Percentiles rank a stretch among this genome's conserved stretches.
Conservation (phyloP, 352 stramenopile species). For the Sclerospora graminicola region DNA sequence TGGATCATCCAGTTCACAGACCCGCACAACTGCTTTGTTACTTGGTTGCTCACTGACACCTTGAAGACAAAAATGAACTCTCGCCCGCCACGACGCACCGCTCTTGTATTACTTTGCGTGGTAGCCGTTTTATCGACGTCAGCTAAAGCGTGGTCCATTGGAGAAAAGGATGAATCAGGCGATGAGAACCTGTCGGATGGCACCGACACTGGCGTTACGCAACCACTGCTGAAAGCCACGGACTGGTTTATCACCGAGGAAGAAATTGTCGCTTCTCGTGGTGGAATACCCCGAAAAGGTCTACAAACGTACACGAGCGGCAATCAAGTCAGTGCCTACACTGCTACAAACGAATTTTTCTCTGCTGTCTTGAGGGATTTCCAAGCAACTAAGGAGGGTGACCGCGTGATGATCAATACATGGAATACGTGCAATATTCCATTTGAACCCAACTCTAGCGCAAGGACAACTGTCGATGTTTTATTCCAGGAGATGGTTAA, state of each 20-base stretch:
- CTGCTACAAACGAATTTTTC: constrained; percentile 1
- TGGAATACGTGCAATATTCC: background rate
- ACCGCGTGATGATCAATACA: background rate
- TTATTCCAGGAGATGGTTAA: background rate
- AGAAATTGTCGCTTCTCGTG: background rate
- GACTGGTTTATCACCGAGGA: constrained; percentile 1
- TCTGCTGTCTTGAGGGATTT: background rate
- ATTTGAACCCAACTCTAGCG: background rate
- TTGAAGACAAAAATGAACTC: too few species aligned
- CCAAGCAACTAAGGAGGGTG: background rate
- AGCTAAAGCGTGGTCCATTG: too few species aligned
- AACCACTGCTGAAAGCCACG: background rate
- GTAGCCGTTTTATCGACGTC: too few species aligned
- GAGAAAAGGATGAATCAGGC: too few species aligned
- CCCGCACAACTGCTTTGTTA: too few species aligned
- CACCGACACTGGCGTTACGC: too few species aligned
- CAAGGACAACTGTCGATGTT: background rate
- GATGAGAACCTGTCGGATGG: too few species aligned
- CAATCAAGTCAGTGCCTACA: background rate
- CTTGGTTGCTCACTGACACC: too few species aligned
- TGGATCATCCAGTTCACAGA: too few species aligned
- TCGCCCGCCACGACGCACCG: too few species aligned
- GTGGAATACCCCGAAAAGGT: background rate
- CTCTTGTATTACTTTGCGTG: too few species aligned
- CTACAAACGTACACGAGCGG: background rate